Conservation (phyloP, 768 basidiomycete species). For the Tylopilus intermedius region DNA sequence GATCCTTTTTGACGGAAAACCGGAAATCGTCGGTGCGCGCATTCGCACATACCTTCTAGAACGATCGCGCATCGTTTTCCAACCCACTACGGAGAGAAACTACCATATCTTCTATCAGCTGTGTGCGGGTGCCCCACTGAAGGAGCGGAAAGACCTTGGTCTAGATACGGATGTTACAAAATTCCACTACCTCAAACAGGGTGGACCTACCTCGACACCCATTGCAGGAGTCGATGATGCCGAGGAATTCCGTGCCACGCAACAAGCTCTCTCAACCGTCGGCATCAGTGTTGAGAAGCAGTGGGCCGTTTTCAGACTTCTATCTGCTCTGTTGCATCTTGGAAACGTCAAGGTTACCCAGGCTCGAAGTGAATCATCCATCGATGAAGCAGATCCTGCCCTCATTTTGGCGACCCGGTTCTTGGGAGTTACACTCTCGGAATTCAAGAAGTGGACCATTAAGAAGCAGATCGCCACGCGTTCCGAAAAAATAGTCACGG, state of each 20-base stretch:
- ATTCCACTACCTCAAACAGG: conserved; percentile 91
- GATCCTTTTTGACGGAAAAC: conserved; percentile 94
- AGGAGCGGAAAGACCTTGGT: conserved; percentile 93
- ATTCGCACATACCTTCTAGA: conserved; percentile 98
- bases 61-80: conserved; percentile 95
- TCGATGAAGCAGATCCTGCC: conserved; percentile 80
- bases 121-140: conserved; percentile 92
- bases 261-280: conserved; percentile 92
- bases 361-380: conserved; percentile 71
- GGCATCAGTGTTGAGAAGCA: conserved; percentile 97
- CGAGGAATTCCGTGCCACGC: conserved; percentile 90
- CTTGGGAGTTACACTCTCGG: conserved; percentile 80
- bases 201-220: conserved; percentile 80
- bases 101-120: conserved; percentile 99
- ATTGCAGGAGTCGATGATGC: conserved; percentile 93
- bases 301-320: conserved; percentile 94
- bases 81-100: conserved; percentile 94
- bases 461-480: conserved; percentile 97
- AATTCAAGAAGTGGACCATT: conserved; percentile 98
- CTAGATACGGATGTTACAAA: conserved; percentile 80
- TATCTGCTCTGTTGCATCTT: conserved; percentile 92
- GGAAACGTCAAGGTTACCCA: conserved; percentile 93
- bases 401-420: conserved; percentile 81
- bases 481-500: conserved; percentile 90
- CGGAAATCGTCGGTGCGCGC: conserved; percentile 97